Conservation (phyloP, 2,329 filamentous ascomycete genomes). For the Monosporascus sp. region DNA sequence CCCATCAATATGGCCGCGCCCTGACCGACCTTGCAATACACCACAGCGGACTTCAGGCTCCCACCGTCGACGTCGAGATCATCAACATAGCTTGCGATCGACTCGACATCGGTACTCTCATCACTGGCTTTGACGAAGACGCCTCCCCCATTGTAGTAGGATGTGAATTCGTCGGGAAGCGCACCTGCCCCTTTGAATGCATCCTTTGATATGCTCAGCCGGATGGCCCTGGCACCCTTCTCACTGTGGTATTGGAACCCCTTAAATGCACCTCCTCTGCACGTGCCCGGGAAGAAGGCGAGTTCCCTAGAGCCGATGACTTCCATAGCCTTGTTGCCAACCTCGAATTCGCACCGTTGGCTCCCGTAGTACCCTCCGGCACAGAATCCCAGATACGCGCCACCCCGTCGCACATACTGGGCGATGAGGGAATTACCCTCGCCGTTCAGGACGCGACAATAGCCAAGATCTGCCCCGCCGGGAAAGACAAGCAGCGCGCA, state of each 20-base stretch:
- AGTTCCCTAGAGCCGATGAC: slow-evolving; percentile 83
- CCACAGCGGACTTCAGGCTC: slow-evolving; percentile 66
- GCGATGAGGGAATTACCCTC: slow-evolving; percentile 78
- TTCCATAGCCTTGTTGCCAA: slow-evolving; percentile 73
- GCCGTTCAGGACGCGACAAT: slow-evolving; percentile 83
- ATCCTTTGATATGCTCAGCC: slow-evolving; percentile 58
- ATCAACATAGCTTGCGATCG: slow-evolving; percentile 75
- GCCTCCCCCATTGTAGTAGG: slow-evolving; percentile 93
- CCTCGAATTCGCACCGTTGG: slow-evolving; percentile 82
- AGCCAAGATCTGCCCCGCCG: slow-evolving; percentile 88
- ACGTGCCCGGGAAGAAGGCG: slow-evolving; percentile 80
- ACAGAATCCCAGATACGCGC: slow-evolving; percentile 84
- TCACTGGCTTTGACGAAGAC: slow-evolving; percentile 75
- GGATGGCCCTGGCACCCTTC: slow-evolving; percentile 68
- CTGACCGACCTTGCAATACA: slow-evolving; percentile 77
- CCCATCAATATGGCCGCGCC: slow-evolving; percentile 77
- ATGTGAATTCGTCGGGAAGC: slow-evolving; percentile 58
- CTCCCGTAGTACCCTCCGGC: slow-evolving; percentile 91
- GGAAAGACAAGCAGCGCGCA: slow-evolving; percentile 90
- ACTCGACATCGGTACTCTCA: slow-evolving; percentile 61
- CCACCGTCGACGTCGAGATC: slow-evolving; percentile 72
- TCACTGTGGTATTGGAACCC: slow-evolving; percentile 92
- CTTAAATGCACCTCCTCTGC: slow-evolving; percentile 78
- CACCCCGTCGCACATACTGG: slow-evolving; percentile 80
- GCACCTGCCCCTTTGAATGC: slow-evolving; percentile 44